Conservation (phyloP, 2,329 filamentous ascomycete species). For the Nemania sp. region DNA sequence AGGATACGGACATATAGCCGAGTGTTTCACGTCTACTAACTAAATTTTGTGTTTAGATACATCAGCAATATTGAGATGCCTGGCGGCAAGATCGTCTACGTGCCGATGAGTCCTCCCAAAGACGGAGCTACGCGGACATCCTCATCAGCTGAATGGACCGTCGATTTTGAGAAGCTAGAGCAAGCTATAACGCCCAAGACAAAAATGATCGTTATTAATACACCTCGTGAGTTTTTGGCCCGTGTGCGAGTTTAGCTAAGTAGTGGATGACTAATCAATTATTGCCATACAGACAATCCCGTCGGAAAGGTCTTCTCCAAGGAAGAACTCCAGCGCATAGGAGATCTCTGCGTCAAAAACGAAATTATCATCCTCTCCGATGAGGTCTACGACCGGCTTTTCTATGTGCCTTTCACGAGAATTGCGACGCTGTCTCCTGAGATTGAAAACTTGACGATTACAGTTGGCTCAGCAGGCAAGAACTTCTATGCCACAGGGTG, state of each 20-base stretch:
- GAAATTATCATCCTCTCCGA: constrained; percentile 94
- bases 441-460: constrained; percentile 87
- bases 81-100: constrained; percentile 93
- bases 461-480: constrained; percentile 96
- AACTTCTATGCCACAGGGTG: constrained; percentile 98
- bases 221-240: constrained; percentile 61
- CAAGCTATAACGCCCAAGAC: constrained; percentile 85
- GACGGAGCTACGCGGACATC: constrained; percentile 83
- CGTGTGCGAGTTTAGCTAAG: background rate
- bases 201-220: constrained; percentile 95
- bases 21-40: background rate
- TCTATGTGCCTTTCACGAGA: constrained; percentile 94
- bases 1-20: background rate
- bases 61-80: constrained; percentile 99
- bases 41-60: constrained; percentile 65
- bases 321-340: constrained; percentile 85
- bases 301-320: constrained; percentile 94
- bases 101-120: constrained; percentile 89
- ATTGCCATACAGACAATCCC: constrained; percentile 79
- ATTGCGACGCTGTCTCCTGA: constrained; percentile 92
- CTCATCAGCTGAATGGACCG: constrained; percentile 86
- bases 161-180: constrained; percentile 87
- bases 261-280: constrained; percentile 31
- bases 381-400: constrained; percentile 94
- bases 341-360: constrained; percentile 89